These are phyloP conservation scores for Phytophthora ramorum DNA, from an alignment of 352 stramenopile species.

Conservation along the genomic window DNA sequence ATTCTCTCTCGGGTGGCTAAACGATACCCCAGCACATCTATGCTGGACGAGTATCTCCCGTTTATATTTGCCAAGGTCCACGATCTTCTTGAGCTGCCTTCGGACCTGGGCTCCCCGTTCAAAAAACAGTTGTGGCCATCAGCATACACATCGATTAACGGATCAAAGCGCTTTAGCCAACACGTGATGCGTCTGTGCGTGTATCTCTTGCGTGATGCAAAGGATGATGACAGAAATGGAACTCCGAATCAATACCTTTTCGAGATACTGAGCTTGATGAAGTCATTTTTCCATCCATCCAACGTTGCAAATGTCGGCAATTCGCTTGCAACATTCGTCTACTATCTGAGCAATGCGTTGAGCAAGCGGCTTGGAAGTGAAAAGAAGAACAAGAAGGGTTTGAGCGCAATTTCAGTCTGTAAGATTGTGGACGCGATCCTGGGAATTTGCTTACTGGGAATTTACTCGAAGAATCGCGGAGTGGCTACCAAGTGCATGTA, in stretches of 20 bases:
- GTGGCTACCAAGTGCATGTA: conserved; percentile 78
- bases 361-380: conserved; percentile 60
- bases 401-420: conserved; percentile 42
- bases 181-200: conserved; percentile 64
- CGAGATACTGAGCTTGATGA: conserved; percentile 63
- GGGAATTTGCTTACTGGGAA: conserved; percentile 65
- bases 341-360: conserved; percentile 62
- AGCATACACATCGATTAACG: conserved; percentile 53
- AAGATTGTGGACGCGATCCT: conserved; percentile 58
- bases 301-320: conserved; percentile 70
- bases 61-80: conserved; percentile 80
- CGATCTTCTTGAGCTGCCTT: conserved; percentile 64
- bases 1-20: conserved; percentile 71
- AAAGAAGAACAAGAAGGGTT: conserved; percentile 31
- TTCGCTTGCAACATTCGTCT: conserved; percentile 57
- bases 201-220: conserved; percentile 48
- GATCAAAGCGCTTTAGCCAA: conserved; percentile 64
- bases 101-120: conserved; percentile 68
- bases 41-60: conserved; percentile 46
- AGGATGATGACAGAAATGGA: conserved; percentile 12
- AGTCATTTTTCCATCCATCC: conserved; percentile 78
- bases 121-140: conserved; percentile 69
- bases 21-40: conserved; percentile 38
- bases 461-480: conserved; percentile 77
- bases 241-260: conserved; percentile 57